Conservation (phyloP, 441 rosid species). For the Codiaeum variegatum region DNA sequence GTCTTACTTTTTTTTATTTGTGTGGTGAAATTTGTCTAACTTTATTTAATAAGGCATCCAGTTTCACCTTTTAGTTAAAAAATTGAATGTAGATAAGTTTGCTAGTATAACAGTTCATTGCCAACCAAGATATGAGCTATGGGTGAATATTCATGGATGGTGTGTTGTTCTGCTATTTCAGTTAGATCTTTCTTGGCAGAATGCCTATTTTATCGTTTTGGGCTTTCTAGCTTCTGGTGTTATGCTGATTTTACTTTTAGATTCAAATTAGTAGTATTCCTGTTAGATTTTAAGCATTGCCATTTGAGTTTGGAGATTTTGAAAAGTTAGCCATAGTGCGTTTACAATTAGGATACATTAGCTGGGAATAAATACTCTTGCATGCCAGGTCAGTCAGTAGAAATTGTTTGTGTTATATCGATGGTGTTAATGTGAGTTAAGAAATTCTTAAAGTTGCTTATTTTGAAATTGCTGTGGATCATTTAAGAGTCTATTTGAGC, state of each 20-base stretch:
- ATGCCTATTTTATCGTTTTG: neutral
- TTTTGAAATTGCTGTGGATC: neutral
- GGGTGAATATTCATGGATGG: neutral
- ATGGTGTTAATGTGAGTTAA: neutral
- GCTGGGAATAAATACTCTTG: neutral
- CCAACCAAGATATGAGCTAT: neutral
- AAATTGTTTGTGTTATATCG: neutral
- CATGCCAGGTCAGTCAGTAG: neutral
- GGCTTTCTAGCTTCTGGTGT: neutral
- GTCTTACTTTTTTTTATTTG: neutral
- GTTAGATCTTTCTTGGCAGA: constrained; percentile 7
- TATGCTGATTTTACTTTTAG: neutral
- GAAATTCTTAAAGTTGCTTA: neutral
- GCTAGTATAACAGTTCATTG: neutral
- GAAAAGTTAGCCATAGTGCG: neutral
- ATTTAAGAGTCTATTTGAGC: neutral
- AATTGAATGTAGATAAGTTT: neutral
- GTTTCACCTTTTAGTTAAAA: neutral
- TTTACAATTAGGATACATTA: neutral
- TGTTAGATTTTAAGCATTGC: neutral
- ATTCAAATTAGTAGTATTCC: neutral
- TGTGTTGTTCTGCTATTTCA: neutral
- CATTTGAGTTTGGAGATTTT: constrained; percentile 4
- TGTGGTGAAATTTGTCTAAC: constrained; percentile 7
- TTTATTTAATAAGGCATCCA: neutral